Base-by-base conservation (phyloP, 2,329 filamentous ascomycete species). In the Aspergillus tubingensis region DNA sequence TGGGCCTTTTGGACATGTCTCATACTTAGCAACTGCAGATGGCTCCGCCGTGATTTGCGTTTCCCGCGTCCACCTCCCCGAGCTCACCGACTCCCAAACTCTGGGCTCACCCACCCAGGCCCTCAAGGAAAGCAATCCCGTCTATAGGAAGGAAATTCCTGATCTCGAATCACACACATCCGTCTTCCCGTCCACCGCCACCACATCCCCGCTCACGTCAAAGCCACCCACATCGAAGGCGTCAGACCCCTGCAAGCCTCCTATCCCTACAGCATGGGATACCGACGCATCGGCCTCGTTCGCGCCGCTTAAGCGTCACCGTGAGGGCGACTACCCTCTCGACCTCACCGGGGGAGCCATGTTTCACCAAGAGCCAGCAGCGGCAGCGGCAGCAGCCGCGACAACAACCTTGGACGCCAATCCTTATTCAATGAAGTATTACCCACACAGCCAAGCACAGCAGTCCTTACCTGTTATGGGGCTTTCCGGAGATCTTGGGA, bases 61-160 rank as follows among this genome's bases (percentile, higher is more conserved):
- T 23, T 68, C 67, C 21, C 72, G 65, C 8, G 64, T 69, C 5
- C 69, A 72, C 51, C 67, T 74, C n/a, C 72, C 71, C 6, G 65
- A 72, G 27, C 58, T 67, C 13, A 53, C 61, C 8, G 67, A 68
- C 25, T 49, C 62, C 15, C 62, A 65, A 32, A 41, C 63, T 10
- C 59, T 64, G 57, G 65, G 59, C 38, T 66, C 67, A 0, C 64
- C 69, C 23, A 61, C 39, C 7, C 53, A 63, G 11, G 47, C 41
- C 3, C 54, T 62, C 23, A 63, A 65, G 17, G 49, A 59, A 19
- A 60, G 62, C 21, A 65, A 67, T 49, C 53, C 54, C 11, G 49
- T 62, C 1, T 63, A 62, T 23, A 58, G 63, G 8, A 62, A 63
- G 17, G 59, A 63, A 38, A 53, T 65, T 27, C 63, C 61, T 7